Evolutionary conservation across 1,139 yeast genomes (phyloP).

Genomic region (Kurtzmaniella quercitrusa): DNA sequence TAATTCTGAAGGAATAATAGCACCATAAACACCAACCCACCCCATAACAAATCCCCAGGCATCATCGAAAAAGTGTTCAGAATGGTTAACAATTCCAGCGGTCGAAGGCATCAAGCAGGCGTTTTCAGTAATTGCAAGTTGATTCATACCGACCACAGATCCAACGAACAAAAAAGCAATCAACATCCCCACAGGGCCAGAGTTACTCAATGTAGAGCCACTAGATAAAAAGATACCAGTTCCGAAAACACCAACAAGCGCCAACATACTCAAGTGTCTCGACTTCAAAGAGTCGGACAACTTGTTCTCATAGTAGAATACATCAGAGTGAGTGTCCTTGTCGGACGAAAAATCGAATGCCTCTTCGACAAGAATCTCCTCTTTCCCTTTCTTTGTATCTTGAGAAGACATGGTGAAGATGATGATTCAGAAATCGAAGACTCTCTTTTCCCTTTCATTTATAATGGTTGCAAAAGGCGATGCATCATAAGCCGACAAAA

Average conservation of each 20-base stretch:
- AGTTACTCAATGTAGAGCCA: constrained; percentile 16
- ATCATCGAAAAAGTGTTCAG: constrained; percentile 24
- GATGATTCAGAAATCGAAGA: neutral
- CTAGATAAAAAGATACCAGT: constrained; percentile 22
- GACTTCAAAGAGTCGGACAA: constrained; percentile 18
- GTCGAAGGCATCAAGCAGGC: constrained; percentile 28
- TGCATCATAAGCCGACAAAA: neutral
- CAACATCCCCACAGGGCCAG: constrained; percentile 21
- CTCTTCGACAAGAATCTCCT: neutral
- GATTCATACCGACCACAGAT: constrained; percentile 17
- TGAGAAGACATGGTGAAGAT: neutral
- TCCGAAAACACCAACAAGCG: constrained; percentile 27
- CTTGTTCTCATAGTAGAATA: constrained; percentile 11
- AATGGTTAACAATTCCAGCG: constrained; percentile 23
- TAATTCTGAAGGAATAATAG: constrained; percentile 6
- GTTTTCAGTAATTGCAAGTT: constrained; percentile 24
- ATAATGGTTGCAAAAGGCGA: neutral
- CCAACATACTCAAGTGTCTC: constrained; percentile 29
- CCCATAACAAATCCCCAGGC: constrained; percentile 26
- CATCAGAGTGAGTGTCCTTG: neutral
- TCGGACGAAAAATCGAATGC: neutral
- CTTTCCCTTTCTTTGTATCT: neutral
- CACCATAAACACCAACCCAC: constrained; percentile 17
- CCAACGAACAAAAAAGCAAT: constrained; percentile 19
- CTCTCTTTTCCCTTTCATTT: neutral